Evolutionary conservation across 2,329 filamentous ascomycete species (phyloP).

Genomic region (Ascochyta clinopodiicola): DNA sequence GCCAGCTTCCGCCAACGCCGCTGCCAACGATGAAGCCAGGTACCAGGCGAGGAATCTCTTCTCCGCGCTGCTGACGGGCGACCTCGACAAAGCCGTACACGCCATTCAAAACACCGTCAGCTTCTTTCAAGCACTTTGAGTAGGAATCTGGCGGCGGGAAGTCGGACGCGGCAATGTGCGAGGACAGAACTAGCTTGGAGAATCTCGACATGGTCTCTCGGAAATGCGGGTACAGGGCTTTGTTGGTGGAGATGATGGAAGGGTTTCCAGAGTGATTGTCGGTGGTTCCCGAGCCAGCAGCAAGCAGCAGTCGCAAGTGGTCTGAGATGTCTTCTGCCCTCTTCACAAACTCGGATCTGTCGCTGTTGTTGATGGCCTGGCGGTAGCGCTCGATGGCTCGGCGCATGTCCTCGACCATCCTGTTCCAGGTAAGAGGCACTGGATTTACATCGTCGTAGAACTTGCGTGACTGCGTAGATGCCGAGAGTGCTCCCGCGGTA

Average conservation of each 20-base stretch:
- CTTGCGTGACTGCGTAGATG: constrained; percentile 70
- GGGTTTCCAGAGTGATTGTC: constrained; percentile 99
- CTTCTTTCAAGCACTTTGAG: constrained; percentile 93
- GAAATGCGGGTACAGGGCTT: constrained; percentile 95
- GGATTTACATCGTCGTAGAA: constrained; percentile 91
- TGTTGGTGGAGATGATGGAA: constrained; percentile 99
- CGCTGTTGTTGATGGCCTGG: constrained; percentile 82
- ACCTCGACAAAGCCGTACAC: constrained; percentile 98
- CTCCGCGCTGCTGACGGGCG: constrained; percentile 88
- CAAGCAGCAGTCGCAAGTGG: constrained; percentile 89
- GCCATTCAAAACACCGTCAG: constrained; percentile 92
- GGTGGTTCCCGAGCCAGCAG: constrained; percentile 93
- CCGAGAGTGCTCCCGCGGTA: constrained; percentile 51
- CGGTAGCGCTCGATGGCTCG: constrained; percentile 87
- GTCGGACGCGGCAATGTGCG: constrained; percentile 94
- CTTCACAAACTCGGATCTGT: constrained; percentile 88
- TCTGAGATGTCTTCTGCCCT: constrained; percentile 98
- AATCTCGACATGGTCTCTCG: constrained; percentile 99
- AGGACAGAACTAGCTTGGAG: constrained; percentile 97
- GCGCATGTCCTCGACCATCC: constrained; percentile 91
- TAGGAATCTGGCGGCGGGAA: constrained; percentile 94
- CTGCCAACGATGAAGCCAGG: constrained; percentile 93
- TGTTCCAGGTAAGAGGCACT: constrained; percentile 84
- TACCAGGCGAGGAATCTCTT: constrained; percentile 89
- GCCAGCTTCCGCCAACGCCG: constrained; percentile 85